Conservation (phyloP, 139 green algal genomes). For the Astrephomene gubernaculifera region DNA sequence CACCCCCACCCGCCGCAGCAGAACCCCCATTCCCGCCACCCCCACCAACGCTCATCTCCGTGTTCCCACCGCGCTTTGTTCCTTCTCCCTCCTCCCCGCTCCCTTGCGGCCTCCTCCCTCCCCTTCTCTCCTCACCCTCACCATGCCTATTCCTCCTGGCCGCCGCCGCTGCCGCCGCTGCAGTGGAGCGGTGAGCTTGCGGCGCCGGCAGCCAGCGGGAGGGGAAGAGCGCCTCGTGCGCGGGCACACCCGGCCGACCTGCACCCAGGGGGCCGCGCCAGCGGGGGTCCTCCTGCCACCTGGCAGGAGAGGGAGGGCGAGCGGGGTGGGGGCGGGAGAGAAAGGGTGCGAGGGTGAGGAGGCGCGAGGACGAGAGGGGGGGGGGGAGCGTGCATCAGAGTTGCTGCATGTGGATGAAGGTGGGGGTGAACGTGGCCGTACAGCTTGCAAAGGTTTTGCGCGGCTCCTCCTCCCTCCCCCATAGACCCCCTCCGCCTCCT, state of each 20-base stretch:
- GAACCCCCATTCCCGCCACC: no score
- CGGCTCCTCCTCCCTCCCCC: background rate
- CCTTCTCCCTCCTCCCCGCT: no score
- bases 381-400: background rate
- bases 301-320: no score
- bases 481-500: no score
- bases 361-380: background rate
- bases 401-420: background rate
- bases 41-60: no score
- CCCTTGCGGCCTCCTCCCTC: no score
- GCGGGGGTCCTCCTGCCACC: conserved; percentile 82
- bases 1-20: no score
- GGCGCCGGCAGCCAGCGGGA: conserved; percentile 25
- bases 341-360: no score
- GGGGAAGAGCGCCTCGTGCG: conserved; percentile 63
- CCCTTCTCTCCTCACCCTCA: no score
- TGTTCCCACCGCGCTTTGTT: no score
- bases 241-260: conserved; percentile 41
- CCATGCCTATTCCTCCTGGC: no score
- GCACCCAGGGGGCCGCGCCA: conserved; percentile 74
- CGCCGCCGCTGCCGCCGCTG: background rate
- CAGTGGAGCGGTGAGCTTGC: background rate
- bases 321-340: background rate
- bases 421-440: background rate
- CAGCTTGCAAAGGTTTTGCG: background rate